A percentile compares a stretch with the other conserved stretches of the same genome.
These are phyloP conservation scores for Lolium perenne DNA, from an alignment of 176 grass and related monocot species.

Conservation along the genomic window DNA sequence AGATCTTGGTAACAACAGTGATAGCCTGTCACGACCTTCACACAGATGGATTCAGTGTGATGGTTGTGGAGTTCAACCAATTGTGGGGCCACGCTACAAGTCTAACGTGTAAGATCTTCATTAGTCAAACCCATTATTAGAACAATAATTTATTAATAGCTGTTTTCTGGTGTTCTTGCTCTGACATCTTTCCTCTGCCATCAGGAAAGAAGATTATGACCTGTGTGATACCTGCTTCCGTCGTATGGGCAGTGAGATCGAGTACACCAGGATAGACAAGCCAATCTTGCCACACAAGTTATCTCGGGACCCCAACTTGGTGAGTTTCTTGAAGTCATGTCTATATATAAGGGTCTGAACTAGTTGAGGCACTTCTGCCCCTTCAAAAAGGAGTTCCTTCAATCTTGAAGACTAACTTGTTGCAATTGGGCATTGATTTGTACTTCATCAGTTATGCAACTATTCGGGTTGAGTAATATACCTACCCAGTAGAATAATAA, in stretches of 20 bases:
- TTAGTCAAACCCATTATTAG: background rate
- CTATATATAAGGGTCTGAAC: background rate
- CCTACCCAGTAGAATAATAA: background rate
- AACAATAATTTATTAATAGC: slow-evolving; percentile 13
- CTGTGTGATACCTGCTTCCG: slow-evolving; percentile 82
- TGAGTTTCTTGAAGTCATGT: slow-evolving; percentile 40
- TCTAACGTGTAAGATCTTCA: slow-evolving; percentile 75
- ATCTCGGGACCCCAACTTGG: slow-evolving; percentile 36
- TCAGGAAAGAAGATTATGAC: slow-evolving; percentile 92
- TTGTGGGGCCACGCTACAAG: slow-evolving; percentile 80
- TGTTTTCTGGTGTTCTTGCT: slow-evolving; percentile 12
- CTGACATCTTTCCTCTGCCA: slow-evolving; percentile 29
- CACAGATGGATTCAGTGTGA: slow-evolving; percentile 81
- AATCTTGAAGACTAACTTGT: slow-evolving; percentile 3
- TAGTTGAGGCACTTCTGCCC: slow-evolving; percentile 4
- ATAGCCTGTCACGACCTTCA: slow-evolving; percentile 18
- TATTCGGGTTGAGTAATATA: background rate
- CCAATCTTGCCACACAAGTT: slow-evolving; percentile 45
- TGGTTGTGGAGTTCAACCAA: slow-evolving; percentile 84
- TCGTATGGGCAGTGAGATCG: slow-evolving; percentile 57
- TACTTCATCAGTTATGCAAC: background rate
- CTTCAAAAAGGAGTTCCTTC: background rate
- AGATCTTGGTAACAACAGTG: slow-evolving; percentile 41
- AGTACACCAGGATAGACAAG: slow-evolving; percentile 65
- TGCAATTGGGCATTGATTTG: background rate